These are phyloP conservation scores for Geotrichum histeridarum DNA, from an alignment of 1,139 yeast species.

Conservation along the genomic window DNA sequence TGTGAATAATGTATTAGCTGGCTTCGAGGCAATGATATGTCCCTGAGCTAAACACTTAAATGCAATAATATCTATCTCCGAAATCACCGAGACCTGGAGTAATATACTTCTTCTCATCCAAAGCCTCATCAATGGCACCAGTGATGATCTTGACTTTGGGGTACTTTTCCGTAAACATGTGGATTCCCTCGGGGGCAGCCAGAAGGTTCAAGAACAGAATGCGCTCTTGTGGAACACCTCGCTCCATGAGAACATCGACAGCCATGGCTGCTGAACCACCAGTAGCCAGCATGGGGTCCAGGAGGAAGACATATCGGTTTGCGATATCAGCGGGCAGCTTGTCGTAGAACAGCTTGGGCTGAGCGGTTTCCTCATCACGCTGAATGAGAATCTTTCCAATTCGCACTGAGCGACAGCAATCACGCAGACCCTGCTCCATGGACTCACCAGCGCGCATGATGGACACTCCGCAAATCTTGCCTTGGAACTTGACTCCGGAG, in stretches of 20 bases:
- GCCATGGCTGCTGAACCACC: slow-evolving; percentile 99
- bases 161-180: slow-evolving; percentile 66
- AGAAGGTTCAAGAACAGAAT: slow-evolving; percentile 84
- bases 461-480: slow-evolving; percentile 95
- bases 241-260: slow-evolving; percentile 74
- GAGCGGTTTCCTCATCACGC: slow-evolving; percentile 89
- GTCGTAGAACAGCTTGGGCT: slow-evolving; percentile 61
- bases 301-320: slow-evolving; percentile 78
- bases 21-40: background rate
- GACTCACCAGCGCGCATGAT: slow-evolving; percentile 97
- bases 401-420: slow-evolving; percentile 91
- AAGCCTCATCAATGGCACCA: slow-evolving; percentile 82
- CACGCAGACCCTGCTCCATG: slow-evolving; percentile 97
- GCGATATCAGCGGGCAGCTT: slow-evolving; percentile 89
- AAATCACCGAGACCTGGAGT: slow-evolving; percentile 96
- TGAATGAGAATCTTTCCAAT: slow-evolving; percentile 94
- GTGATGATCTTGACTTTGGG: slow-evolving; percentile 87
- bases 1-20: background rate
- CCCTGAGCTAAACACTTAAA: slow-evolving; percentile 39
- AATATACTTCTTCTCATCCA: slow-evolving; percentile 79
- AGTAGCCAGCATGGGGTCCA: slow-evolving; percentile 97
- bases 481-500: slow-evolving; percentile 77
- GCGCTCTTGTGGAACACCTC: slow-evolving; percentile 84
- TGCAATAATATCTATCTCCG: slow-evolving; percentile 95
- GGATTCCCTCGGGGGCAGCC: slow-evolving; percentile 92